Evolutionary conservation across 2,329 filamentous ascomycete genomes (phyloP), one percentile per base, ranked within the genome.

Genomic region (Clathrospora elynae): DNA sequence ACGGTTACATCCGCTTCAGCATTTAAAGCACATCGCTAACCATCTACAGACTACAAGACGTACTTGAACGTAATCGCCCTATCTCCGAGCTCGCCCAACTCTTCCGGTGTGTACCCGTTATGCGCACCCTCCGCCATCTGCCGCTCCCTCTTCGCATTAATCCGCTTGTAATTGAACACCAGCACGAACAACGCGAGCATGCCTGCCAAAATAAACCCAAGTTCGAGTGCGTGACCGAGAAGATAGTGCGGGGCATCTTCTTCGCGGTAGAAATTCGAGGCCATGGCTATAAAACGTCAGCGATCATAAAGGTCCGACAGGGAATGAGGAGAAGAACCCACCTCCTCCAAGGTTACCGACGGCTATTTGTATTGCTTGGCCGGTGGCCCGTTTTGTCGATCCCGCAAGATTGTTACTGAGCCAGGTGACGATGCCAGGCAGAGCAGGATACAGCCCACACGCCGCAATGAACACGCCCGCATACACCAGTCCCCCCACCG

Each of bases 241-340:
- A 73, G 66, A 45, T 79, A 81, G 13, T 71, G 69, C 0, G 78
- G 78, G 2, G 70, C 65, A 50, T 80, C 78, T 34, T 69, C 57
- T 0, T 64, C 45, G 8, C 84, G 77, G 56, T 88, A 89, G 56
- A 88, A 87, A 57, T 88, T 88, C 4, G 83, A 84, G 0, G 84
- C 82, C 79, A 88, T 86, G 1, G 84, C 85, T 71, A 35, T 9
- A 4, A 18, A 9, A 19, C 6, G 40, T 64, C 39, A 62, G 51
- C 13, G 24, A 22, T 8, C 3, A 10, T 26, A 13, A 4, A 1
- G 25, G 12, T 24, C 12, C 19, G 4, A 22, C 10, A n/a, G 19
- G 11, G 5, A 17, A 6, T 19, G 6, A 2, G 8, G 24, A 18
- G 25, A 29, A 19, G 13, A 22, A 50, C 35, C 29, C 49, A 61